Base-by-base conservation (phyloP, 78 protist genomes). In the Cavenderia fasciculata region DNA sequence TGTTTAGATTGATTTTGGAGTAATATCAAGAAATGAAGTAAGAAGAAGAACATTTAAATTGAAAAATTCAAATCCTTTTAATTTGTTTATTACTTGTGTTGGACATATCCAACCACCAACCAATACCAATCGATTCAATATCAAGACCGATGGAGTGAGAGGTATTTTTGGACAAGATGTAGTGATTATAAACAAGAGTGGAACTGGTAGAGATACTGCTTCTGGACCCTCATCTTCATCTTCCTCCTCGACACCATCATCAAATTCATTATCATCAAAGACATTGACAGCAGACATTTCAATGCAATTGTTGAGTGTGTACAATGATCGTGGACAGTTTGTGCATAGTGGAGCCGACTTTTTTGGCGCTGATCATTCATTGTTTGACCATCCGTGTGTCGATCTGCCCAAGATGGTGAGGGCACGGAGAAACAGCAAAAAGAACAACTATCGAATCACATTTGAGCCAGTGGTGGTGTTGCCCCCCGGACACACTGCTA, bases 1-100 rank as follows among this genome's bases (percentile, higher is more conserved):
- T 7, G 3, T 46, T 47, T 41, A 51, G 46, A 62, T 79, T 69
- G 88, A 79, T n/a, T 82, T 68, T 54, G 78, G 78, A 19, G 47
- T 82, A 10, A 63, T 82, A 11, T 54, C 72, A 19, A 23, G 49
- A 1, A 40, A 31, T 44, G 68, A 59, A 44, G 31, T 18, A 29
- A 34, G 49, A 54, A 56, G 29, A 18, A 43, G 59, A 56, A 14
- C 8, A 1, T 29, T 68, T n/a, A 33, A 47, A 33, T 41, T 82
- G 5, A 38, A 63, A n/a, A 68, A 82, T 41, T 46, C 59, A 11
- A 68, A 61, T 68, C 90, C 90, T 14, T 68, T 68, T 47, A 46
- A 40, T 18, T 18, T 82, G 5, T 38, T 51, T 8, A 68, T 82
- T n/a, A 47, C 41, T 21, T 82, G 90, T 16, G 43, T 82, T 40